Percentiles rank a stretch among this genome's conserved stretches.
phyloP scores from a whole-genome alignment of 768 basidiomycete genomes.

The Mrakia gelida region DNA sequence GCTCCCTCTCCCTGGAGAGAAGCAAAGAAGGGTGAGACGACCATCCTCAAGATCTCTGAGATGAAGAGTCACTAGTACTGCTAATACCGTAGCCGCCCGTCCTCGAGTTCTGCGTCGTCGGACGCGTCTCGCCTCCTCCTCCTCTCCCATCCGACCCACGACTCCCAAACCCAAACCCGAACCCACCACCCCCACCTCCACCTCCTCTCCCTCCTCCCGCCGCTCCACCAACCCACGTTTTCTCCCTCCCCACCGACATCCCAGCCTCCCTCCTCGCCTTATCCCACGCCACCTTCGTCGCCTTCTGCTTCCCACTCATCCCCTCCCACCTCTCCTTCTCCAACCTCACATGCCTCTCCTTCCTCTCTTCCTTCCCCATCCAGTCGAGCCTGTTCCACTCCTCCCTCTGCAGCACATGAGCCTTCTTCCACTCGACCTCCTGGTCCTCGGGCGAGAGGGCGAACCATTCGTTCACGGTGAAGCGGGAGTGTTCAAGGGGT shows the following conservation, averaged over 20 bases:
- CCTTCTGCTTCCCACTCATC: not conserved
- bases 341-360: not conserved
- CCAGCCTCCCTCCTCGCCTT: not conserved
- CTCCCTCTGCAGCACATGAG: not conserved
- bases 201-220: not conserved
- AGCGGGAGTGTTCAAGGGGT: not conserved
- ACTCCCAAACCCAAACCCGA: too few relatives aligned
- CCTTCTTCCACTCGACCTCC: not conserved
- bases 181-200: not conserved
- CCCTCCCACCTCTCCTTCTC: not conserved
- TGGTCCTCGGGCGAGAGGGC: not conserved
- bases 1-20: too few relatives aligned
- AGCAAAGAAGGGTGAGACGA: too few relatives aligned
- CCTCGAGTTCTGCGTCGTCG: too few relatives aligned
- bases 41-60: too few relatives aligned
- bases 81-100: too few relatives aligned
- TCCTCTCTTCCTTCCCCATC: not conserved
- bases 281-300: not conserved
- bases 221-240: not conserved
- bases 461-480: not conserved
- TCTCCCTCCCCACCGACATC: not conserved
- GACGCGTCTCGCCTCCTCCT: too few relatives aligned
- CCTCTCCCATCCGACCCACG: too few relatives aligned
- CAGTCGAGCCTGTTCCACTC: not conserved
- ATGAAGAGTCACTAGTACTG: too few relatives aligned